Percentiles rank a stretch among this genome's conserved stretches.
These are phyloP conservation scores for Kalmusia sp. DNA, from an alignment of 2,329 filamentous ascomycete genomes.

Conservation along the genomic window DNA sequence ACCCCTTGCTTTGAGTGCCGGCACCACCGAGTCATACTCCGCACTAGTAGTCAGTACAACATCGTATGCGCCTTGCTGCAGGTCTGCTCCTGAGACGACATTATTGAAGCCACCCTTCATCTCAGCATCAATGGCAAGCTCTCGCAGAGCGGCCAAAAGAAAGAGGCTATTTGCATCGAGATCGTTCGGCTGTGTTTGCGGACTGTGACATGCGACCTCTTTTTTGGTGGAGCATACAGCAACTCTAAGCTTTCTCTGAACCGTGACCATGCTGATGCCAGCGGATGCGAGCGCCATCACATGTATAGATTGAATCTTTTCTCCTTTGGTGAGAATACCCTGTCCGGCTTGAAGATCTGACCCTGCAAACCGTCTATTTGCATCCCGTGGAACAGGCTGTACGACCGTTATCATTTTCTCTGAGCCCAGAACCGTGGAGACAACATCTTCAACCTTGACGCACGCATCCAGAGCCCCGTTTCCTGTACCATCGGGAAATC, in stretches of 20 bases:
- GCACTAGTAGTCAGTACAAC: constrained; percentile 10
- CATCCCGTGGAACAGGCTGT: constrained; percentile 11
- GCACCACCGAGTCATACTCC: constrained; percentile 7
- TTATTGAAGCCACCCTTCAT: constrained; percentile 12
- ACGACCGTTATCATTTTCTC: constrained; percentile 3
- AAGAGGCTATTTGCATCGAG: constrained; percentile 13
- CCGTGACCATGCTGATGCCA: constrained; percentile 2
- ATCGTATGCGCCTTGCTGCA: constrained; percentile 5
- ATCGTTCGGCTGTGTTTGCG: neutral
- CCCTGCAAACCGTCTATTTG: constrained; percentile 11
- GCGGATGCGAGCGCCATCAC: constrained; percentile 15
- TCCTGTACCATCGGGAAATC: constrained; percentile 8
- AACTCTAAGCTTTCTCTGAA: constrained; percentile 5
- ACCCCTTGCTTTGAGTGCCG: neutral
- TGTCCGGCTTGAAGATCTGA: constrained; percentile 14
- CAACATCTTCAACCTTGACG: constrained; percentile 14
- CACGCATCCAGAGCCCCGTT: constrained; percentile 10
- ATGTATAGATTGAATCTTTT: constrained; percentile 10
- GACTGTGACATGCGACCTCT: neutral
- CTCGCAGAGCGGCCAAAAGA: constrained; percentile 12
- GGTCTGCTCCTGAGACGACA: neutral
- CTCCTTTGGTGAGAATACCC: constrained; percentile 7
- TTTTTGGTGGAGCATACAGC: constrained; percentile 15
- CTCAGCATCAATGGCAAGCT: constrained; percentile 9
- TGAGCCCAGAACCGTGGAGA: neutral